These are phyloP conservation scores for Aurinia saxatilis DNA, from an alignment of 345 rosid species.

Conservation along the genomic window DNA sequence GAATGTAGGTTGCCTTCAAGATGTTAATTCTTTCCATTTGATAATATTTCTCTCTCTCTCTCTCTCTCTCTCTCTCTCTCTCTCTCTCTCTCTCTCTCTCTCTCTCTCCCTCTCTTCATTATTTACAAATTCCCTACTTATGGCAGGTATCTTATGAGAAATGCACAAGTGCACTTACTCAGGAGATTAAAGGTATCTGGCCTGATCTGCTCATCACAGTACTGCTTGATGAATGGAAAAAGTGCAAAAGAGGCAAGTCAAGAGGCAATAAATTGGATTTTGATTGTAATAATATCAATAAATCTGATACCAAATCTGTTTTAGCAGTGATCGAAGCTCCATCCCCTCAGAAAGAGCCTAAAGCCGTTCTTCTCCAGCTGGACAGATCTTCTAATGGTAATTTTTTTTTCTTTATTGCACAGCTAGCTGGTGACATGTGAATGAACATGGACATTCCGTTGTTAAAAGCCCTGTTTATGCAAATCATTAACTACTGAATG, in stretches of 20 bases:
- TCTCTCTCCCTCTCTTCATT: not conserved
- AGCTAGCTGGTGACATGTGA: constrained; percentile 11
- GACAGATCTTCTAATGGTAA: constrained; percentile 59
- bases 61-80: not conserved
- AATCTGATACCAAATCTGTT: constrained; percentile 10
- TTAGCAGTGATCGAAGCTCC: constrained; percentile 84
- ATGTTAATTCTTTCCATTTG: not conserved
- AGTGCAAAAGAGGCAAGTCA: constrained; percentile 82
- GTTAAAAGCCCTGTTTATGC: not conserved
- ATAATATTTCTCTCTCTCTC: not conserved
- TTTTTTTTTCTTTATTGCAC: too few species aligned
- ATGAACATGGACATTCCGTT: not conserved
- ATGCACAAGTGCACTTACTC: constrained; percentile 38
- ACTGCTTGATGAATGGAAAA: constrained; percentile 84
- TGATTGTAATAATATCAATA: constrained; percentile 7
- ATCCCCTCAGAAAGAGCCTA: constrained; percentile 74
- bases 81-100: not conserved
- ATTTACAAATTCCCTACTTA: not conserved
- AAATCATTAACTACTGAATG: constrained; percentile 3
- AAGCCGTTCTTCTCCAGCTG: constrained; percentile 57
- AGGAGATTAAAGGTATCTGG: constrained; percentile 79
- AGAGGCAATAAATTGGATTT: not conserved
- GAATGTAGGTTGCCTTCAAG: constrained; percentile 38
- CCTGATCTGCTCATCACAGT: constrained; percentile 66
- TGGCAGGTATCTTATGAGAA: constrained; percentile 68